These are phyloP conservation scores for Scutellaria galericulata DNA, from an alignment of 257 asterid genomes.

Conservation along the genomic window DNA sequence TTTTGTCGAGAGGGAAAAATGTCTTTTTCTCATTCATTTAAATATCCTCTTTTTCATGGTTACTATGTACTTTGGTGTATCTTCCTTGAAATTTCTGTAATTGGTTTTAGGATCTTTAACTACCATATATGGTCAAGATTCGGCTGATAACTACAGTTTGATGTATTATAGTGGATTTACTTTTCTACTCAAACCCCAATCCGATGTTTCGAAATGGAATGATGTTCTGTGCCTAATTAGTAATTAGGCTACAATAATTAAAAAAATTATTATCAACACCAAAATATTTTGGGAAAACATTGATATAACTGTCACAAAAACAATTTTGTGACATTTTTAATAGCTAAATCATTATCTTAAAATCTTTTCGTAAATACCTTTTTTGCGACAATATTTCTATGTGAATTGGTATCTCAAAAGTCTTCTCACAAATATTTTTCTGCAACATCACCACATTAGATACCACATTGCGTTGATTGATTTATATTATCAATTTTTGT, in stretches of 20 bases:
- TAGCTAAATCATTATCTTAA: no score
- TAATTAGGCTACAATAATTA: neutral
- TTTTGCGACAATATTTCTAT: no score
- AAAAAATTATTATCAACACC: no score
- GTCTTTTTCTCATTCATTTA: slow-evolving; percentile 9
- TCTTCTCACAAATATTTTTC: no score
- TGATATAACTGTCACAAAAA: no score
- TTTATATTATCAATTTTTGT: no score
- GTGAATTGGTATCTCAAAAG: no score
- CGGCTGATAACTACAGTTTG: neutral
- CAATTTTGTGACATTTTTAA: no score
- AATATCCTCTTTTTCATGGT: neutral
- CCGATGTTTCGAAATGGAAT: neutral
- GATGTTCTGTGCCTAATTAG: neutral
- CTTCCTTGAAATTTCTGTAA: neutral
- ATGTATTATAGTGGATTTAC: neutral
- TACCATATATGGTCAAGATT: neutral
- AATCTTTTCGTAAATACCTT: no score
- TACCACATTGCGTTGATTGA: no score
- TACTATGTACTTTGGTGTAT: neutral
- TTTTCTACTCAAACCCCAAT: neutral
- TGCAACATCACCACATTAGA: no score
- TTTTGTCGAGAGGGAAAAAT: slow-evolving; percentile 7
- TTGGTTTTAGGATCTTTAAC: neutral
- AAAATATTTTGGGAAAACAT: no score